A percentile compares a stretch with the other conserved stretches of the same genome.
These are phyloP conservation scores for Myrica gale DNA, from an alignment of 306 rosid genomes.

Conservation along the genomic window DNA sequence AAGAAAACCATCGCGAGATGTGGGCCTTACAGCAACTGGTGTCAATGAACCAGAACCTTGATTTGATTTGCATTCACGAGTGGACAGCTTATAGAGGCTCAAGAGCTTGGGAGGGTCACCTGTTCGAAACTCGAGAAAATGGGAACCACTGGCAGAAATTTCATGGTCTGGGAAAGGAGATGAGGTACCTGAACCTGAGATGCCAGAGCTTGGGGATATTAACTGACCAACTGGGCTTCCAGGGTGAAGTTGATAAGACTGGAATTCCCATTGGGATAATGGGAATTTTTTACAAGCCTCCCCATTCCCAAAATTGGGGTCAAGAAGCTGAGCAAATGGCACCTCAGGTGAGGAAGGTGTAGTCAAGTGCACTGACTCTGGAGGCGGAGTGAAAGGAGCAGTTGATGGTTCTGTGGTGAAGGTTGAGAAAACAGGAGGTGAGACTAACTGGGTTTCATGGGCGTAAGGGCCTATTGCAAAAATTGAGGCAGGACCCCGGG, in stretches of 20 bases:
- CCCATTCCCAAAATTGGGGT: constrained; percentile 46
- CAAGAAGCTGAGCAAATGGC: constrained; percentile 89
- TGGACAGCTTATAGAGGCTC: constrained; percentile 55
- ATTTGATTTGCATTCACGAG: constrained; percentile 43
- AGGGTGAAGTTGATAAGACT: constrained; percentile 84
- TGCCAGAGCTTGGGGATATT: constrained; percentile 83
- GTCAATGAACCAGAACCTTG: constrained; percentile 45
- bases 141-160: constrained; percentile 35
- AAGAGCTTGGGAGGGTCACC: constrained; percentile 65
- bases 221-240: constrained; percentile 93
- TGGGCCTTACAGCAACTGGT: constrained; percentile 35
- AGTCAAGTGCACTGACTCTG: constrained; percentile 80
- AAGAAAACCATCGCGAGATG: constrained; percentile 27
- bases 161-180: constrained; percentile 81
- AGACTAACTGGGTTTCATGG: constrained; percentile 79
- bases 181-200: constrained; percentile 78
- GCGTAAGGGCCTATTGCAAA: constrained; percentile 94
- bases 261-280: constrained; percentile 74
- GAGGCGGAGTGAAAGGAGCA: constrained; percentile 95
- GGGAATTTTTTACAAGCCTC: constrained; percentile 59
- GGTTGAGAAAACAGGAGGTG: constrained; percentile 93
- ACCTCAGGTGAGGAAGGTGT: constrained; percentile 98
- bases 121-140: constrained; percentile 51
- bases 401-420: constrained; percentile 87
- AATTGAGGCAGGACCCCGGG: constrained; percentile 84